Base-by-base conservation (phyloP, 2,329 filamentous ascomycete genomes). In the Sporothrix brunneoviolacea region DNA sequence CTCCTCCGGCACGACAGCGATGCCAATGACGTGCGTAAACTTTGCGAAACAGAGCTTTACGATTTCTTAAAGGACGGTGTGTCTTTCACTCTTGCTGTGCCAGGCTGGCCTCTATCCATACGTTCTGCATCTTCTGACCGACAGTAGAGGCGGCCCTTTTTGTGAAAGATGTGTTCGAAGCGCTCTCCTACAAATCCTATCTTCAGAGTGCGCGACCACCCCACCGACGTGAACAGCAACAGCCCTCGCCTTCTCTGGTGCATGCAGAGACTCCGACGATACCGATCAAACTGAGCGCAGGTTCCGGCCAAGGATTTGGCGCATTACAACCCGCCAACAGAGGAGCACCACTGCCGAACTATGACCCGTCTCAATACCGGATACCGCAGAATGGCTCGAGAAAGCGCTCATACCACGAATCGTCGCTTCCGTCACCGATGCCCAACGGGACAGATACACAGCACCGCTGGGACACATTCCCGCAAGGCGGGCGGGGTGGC, bases 41-140 rank as follows among this genome's bases (percentile, higher is more conserved):
- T 85, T 46, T 89, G 85, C 65, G 75, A 87, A 61, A 74, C 79
- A 48, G 84, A 89, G 64, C 81, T 91, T 36, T 77, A 79, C 3
- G 86, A 91, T 62, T 91, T 91, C 62, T 68, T 91, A 16, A 80
- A 80, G 60, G 83, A 88, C 60, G 78, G 83, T 80, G 59, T 16
- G 13, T 18, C 6, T 38, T 27, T 8, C 43, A 22, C 10, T 12
- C 8, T 28, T 16, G 8, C 16, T 21, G 16, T 18, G n/a, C 8
- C 21, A 9, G 6, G n/a, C n/a, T n/a, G n/a, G n/a, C n/a, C n/a
- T n/a, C n/a, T n/a, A n/a, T n/a, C n/a, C n/a, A n/a, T n/a, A n/a
- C n/a, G n/a, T n/a, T n/a, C n/a, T n/a, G n/a, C n/a, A n/a, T n/a
- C n/a, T n/a, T n/a, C n/a, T n/a, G n/a, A n/a, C n/a, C n/a, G n/a